A percentile compares a stretch with the other conserved stretches of the same genome.
Conservation (phyloP, 345 rosid genomes). For the Mangifera indica region DNA sequence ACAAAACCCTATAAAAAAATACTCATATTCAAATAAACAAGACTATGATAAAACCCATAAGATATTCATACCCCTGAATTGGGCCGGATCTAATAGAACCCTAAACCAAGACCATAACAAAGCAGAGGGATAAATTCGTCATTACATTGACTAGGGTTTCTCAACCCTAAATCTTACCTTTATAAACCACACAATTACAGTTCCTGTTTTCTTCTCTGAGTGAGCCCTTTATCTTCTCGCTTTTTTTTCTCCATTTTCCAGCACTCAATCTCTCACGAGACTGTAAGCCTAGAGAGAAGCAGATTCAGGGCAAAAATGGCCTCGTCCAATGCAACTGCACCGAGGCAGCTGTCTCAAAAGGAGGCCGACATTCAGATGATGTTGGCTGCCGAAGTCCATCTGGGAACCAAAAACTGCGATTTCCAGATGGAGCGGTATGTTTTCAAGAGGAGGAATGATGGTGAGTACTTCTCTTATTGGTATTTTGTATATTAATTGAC, state of each 20-base stretch:
- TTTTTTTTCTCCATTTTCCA: too few relatives aligned
- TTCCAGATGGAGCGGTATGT: conserved; percentile 94
- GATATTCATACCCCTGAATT: too few relatives aligned
- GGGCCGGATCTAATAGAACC: too few relatives aligned
- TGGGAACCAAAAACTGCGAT: conserved; percentile 87
- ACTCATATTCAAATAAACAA: too few relatives aligned
- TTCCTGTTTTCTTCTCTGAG: neutral
- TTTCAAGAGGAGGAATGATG: conserved; percentile 92
- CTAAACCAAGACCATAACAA: neutral
- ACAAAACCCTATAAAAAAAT: neutral
- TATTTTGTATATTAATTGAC: neutral
- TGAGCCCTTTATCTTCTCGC: too few relatives aligned
- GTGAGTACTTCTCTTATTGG: conserved; percentile 22
- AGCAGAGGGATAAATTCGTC: neutral
- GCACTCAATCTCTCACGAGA: too few relatives aligned
- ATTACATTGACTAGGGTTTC: conserved; percentile 23
- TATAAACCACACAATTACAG: neutral
- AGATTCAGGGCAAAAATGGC: conserved; percentile 23
- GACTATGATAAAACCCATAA: too few relatives aligned
- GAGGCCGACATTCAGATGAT: conserved; percentile 84
- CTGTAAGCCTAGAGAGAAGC: conserved; percentile 8
- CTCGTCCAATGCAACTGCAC: conserved; percentile 33
- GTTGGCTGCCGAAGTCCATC: conserved; percentile 91
- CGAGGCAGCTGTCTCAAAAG: conserved; percentile 58
- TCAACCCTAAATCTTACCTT: neutral